A percentile compares a stretch with the other conserved stretches of the same genome.
These are phyloP conservation scores for Scleroderma bovista DNA, from an alignment of 768 basidiomycete species.

Conservation along the genomic window DNA sequence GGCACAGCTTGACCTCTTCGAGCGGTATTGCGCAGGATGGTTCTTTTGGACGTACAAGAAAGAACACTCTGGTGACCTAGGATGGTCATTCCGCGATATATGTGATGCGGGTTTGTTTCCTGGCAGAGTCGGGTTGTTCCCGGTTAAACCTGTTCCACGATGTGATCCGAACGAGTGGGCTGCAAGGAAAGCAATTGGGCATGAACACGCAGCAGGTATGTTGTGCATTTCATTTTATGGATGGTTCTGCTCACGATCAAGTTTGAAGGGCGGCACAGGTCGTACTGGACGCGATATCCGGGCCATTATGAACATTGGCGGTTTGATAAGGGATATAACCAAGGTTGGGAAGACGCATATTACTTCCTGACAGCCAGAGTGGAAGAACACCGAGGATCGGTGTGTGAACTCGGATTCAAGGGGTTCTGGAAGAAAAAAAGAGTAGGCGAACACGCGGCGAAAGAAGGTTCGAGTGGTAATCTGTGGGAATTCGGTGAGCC, in stretches of 20 bases:
- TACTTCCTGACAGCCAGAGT: slow-evolving; percentile 39
- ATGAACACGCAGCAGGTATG: slow-evolving; percentile 30
- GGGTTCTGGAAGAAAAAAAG: slow-evolving; percentile 51
- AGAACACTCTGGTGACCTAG: slow-evolving; percentile 54
- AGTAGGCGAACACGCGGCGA: slow-evolving; percentile 37
- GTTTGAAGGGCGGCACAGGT: slow-evolving; percentile 31
- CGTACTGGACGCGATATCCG: slow-evolving; percentile 43
- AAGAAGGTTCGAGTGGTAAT: slow-evolving; percentile 34
- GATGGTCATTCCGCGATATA: slow-evolving; percentile 71
- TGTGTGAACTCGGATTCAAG: slow-evolving; percentile 60
- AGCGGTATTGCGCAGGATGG: slow-evolving; percentile 61
- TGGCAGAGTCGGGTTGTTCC: slow-evolving; percentile 37
- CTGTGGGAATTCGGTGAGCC: slow-evolving; percentile 65
- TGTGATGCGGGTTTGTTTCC: slow-evolving; percentile 61
- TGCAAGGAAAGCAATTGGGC: slow-evolving; percentile 24
- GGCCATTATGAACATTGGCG: slow-evolving; percentile 63
- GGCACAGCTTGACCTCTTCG: slow-evolving; percentile 64
- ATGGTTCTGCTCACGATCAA: slow-evolving; percentile 10
- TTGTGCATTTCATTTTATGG: slow-evolving; percentile 1
- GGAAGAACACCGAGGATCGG: slow-evolving; percentile 13
- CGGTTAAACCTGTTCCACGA: slow-evolving; percentile 15
- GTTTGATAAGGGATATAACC: slow-evolving; percentile 57
- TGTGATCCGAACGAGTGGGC: slow-evolving; percentile 15
- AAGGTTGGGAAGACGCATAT: slow-evolving; percentile 71
- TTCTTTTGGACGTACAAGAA: slow-evolving; percentile 89